Evolutionary conservation across 1,139 yeast genomes (phyloP).

Genomic region (Geotrichum siamense): DNA sequence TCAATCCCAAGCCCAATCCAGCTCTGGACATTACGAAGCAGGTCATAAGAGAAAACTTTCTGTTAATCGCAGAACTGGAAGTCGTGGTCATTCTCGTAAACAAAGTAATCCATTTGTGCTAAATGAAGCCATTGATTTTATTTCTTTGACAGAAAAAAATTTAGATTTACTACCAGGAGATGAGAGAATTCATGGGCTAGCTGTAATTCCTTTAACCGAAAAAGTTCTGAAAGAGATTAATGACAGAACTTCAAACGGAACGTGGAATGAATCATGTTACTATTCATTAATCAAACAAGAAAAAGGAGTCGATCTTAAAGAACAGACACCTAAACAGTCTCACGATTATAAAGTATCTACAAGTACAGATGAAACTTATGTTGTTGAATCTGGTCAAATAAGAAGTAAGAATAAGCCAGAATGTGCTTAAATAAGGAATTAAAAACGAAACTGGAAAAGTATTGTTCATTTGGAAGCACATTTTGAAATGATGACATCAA

Average conservation of each 20-base stretch:
- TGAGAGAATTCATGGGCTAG: slow-evolving; percentile 14
- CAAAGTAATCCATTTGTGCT: not conserved
- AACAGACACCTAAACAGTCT: not conserved
- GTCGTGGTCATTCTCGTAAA: slow-evolving; percentile 2
- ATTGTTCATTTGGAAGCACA: too few relatives aligned
- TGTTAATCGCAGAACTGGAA: slow-evolving; percentile 1
- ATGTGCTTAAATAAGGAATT: too few relatives aligned
- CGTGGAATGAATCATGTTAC: slow-evolving; percentile 2
- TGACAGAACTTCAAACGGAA: not conserved
- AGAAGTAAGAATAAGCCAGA: not conserved
- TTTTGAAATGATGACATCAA: too few relatives aligned
- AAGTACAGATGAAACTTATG: not conserved
- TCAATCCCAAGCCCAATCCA: too few relatives aligned
- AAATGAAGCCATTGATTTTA: not conserved
- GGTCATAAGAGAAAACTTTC: not conserved
- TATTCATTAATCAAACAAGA: not conserved
- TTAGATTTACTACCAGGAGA: slow-evolving; percentile 12
- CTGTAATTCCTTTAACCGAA: slow-evolving; percentile 13
- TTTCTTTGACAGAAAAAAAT: not conserved
- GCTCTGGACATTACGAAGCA: not conserved
- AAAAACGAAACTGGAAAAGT: too few relatives aligned
- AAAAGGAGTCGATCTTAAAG: too few relatives aligned
- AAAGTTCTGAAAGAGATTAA: slow-evolving; percentile 8
- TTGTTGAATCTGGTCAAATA: not conserved
- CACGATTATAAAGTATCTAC: not conserved